phyloP scores from a whole-genome alignment of 352 stramenopile genomes.

The Phytophthora brassicae region DNA sequence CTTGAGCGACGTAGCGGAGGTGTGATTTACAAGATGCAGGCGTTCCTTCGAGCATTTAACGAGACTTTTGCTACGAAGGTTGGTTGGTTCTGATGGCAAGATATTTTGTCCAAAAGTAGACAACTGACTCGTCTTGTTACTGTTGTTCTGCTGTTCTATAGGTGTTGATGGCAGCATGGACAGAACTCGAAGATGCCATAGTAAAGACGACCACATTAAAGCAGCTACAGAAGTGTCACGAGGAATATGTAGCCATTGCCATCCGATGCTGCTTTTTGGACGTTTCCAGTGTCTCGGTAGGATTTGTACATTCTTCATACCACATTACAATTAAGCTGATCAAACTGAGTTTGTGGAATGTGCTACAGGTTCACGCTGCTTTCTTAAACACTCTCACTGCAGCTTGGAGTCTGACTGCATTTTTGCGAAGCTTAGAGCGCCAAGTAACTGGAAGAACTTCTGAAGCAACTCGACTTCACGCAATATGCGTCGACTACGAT shows the following conservation, averaged over 20 bases:
- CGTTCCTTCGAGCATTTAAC: constrained; percentile 45
- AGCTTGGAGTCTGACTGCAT: constrained; percentile 38
- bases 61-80: constrained; percentile 52
- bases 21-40: constrained; percentile 47
- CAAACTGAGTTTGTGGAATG: not conserved
- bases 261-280: constrained; percentile 50
- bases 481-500: constrained; percentile 33
- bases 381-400: constrained; percentile 25
- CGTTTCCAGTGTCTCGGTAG: constrained; percentile 22
- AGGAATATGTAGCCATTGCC: constrained; percentile 38
- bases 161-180: constrained; percentile 47
- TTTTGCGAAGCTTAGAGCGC: constrained; percentile 34
- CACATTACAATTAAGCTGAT: not conserved
- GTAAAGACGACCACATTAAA: constrained; percentile 26
- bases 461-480: constrained; percentile 14
- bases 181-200: constrained; percentile 24
- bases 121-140: not conserved
- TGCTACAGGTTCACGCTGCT: constrained; percentile 35
- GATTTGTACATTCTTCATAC: not conserved
- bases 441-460: constrained; percentile 21
- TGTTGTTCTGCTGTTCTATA: constrained; percentile 24
- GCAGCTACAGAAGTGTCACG: constrained; percentile 37
- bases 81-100: not conserved
- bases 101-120: not conserved
- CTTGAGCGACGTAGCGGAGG: constrained; percentile 32